phyloP scores from a whole-genome alignment of 176 grass and related monocot genomes.

The Coix lacrymajobi region DNA sequence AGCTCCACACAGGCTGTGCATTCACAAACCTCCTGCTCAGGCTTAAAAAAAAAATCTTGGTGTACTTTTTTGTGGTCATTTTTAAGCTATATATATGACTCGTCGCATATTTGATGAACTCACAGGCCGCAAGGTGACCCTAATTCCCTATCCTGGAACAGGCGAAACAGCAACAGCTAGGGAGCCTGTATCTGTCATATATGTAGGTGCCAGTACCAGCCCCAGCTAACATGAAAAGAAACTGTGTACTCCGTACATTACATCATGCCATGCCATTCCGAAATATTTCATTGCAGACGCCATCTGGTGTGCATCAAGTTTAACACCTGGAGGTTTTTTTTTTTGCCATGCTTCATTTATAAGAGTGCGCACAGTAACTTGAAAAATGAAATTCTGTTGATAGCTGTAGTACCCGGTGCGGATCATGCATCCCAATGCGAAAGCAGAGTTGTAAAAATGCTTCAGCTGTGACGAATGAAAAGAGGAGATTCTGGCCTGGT shows the following conservation, averaged over 20 bases:
- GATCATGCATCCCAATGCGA: neutral
- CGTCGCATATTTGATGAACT: neutral
- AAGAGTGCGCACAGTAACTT: neutral
- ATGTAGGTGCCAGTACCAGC: neutral
- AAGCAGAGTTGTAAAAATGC: neutral
- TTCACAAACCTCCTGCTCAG: neutral
- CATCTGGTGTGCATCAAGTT: neutral
- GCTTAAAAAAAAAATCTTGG: neutral
- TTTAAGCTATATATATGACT: neutral
- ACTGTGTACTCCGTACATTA: no score
- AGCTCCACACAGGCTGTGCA: neutral
- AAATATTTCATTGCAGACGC: neutral
- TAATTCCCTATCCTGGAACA: slow-evolving; percentile 44
- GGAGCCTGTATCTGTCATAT: neutral
- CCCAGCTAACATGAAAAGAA: neutral
- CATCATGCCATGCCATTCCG: neutral
- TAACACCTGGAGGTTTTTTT: neutral
- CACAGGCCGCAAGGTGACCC: slow-evolving; percentile 70
- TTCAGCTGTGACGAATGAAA: neutral
- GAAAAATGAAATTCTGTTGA: neutral
- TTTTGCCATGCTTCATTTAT: neutral
- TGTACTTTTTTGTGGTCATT: neutral
- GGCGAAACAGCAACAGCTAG: slow-evolving; percentile 46
- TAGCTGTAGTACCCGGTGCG: neutral
- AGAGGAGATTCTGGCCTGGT: neutral